Base-by-base conservation (phyloP, 2,329 filamentous ascomycete genomes). In the Dactylellina drechsleri region DNA sequence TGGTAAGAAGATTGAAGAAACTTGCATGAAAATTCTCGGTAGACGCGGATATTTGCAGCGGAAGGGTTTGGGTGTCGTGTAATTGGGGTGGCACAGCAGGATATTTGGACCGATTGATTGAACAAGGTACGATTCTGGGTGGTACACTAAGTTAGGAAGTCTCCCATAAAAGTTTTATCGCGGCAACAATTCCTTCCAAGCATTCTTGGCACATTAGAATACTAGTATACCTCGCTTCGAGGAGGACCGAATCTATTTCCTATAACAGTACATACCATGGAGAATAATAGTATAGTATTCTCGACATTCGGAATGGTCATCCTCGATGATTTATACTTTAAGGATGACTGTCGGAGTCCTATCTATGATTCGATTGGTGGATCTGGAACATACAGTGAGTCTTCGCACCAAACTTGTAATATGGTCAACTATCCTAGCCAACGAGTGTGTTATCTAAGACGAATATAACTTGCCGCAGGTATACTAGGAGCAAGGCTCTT, bases 251-350 rank as follows among this genome's bases (percentile, higher is more conserved):
- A 8, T 36, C 31, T 36, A 36, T 7, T 36, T 36, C 31, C 31
- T 7, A 58, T 8, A 8, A n/a, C n/a, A n/a, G n/a, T n/a, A n/a
- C n/a, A n/a, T 20, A 47, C 18, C 16, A 74, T 74, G 70, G 50
- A 23, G 16, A 20, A 31, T 2, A 57, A 4, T 6, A 61, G 58
- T 4, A 74, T 74, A 8, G 3, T 59, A 4, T 74, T 74, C 43
- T 47, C 70, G 7, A 58, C 62, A 2, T 59, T 74, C 26, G 70
- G 70, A 13, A 74, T 67, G 70, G 64, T 74, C 23, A 67, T 74
- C 16, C 62, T 74, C 4, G 70, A 74, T 26, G 59, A 66, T 16
- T 62, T 74, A 18, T 74, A 74, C 26, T 67, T 74, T 31, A 36
- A 53, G 16, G 41, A 52, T 23, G 62, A 67, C 31, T 61, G 20